Conservation (phyloP, 2,329 filamentous ascomycete species). For the Trichoderma oligosporum region DNA sequence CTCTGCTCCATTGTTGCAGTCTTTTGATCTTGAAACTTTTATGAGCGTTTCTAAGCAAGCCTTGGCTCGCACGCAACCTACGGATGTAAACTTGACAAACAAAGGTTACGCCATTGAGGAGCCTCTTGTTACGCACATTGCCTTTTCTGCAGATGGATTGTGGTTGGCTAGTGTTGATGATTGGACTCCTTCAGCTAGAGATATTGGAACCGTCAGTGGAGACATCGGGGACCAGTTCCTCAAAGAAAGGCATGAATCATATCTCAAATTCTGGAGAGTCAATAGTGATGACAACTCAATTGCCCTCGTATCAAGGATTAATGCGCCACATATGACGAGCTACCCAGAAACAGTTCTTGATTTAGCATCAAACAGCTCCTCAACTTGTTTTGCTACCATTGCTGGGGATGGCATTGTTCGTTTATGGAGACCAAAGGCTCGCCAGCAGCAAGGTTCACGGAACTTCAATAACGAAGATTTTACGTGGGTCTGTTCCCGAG, state of each 20-base stretch:
- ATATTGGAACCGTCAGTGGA: conserved; percentile 50
- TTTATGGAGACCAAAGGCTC: conserved; percentile 73
- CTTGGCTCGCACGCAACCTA: conserved; percentile 80
- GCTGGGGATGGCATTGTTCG: conserved; percentile 76
- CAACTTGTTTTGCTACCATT: conserved; percentile 74
- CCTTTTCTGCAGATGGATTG: conserved; percentile 73
- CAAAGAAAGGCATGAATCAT: conserved; percentile 63
- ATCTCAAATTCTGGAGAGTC: conserved; percentile 86
- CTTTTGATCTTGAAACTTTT: conserved; percentile 77
- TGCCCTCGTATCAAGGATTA: conserved; percentile 77
- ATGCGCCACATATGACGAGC: conserved; percentile 68
- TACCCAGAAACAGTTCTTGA: conserved; percentile 62
- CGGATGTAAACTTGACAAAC: conserved; percentile 71
- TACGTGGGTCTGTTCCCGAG: conserved; percentile 69
- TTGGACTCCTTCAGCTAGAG: conserved; percentile 72
- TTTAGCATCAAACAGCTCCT: conserved; percentile 65
- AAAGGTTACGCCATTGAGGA: conserved; percentile 69
- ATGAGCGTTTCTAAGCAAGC: conserved; percentile 83
- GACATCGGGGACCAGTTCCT: conserved; percentile 44
- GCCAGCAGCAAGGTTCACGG: conserved; percentile 64
- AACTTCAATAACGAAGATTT: conserved; percentile 50
- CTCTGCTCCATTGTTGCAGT: conserved; percentile 66
- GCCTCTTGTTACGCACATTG: conserved; percentile 71
- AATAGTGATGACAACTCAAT: conserved; percentile 56
- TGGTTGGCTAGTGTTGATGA: conserved; percentile 93